Evolutionary conservation across 73 alveolate genomes (phyloP), one percentile per base, ranked within the genome.

Genomic region (Paraurostyla sp.): DNA sequence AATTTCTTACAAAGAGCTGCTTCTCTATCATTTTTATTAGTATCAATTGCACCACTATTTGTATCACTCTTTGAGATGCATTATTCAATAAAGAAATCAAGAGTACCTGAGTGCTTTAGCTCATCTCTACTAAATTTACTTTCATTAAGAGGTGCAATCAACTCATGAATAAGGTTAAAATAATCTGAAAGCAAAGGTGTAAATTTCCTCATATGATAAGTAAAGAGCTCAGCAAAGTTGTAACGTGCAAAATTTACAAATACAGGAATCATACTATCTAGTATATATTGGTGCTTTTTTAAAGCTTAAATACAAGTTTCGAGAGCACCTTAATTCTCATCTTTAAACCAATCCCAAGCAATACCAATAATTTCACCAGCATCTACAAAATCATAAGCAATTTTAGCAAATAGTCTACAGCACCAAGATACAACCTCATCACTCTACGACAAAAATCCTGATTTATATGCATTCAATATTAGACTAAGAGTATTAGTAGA

Each of bases 291-390:
- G 32, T 90, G 78, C 32, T 49, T 50, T 43, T 81, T 65, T 7
- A 60, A 51, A 0, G 86, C 86, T 29, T 75, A 54, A 52, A 90
- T 41, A 32, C 78, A 49, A 27, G 63, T 50, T 6, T 50, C 78
- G 4, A 90, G 63, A 2, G 86, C 54, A 18, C 92, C 92, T 30
- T 90, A 27, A 20, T 38, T 59, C 36, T 90, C 92, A 83, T 68
- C 89, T n/a, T 59, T 80, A 49, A 90, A 90, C 95, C 95, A 90
- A 59, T 90, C 91, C 95, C 95, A 90, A 15, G 92, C 95, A 32
- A 23, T 0, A 18, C 89, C 86, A 7, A 86, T 45, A 9, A 60
- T 56, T 27, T 90, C 95, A 18, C 86, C 86, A 30, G 48, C 63
- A 54, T 81, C 88, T 13, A 59, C 48, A 89, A 90, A 83, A 20